Evolutionary conservation across 2,329 filamentous ascomycete genomes (phyloP).

Genomic region (Calonectria pteridis): DNA sequence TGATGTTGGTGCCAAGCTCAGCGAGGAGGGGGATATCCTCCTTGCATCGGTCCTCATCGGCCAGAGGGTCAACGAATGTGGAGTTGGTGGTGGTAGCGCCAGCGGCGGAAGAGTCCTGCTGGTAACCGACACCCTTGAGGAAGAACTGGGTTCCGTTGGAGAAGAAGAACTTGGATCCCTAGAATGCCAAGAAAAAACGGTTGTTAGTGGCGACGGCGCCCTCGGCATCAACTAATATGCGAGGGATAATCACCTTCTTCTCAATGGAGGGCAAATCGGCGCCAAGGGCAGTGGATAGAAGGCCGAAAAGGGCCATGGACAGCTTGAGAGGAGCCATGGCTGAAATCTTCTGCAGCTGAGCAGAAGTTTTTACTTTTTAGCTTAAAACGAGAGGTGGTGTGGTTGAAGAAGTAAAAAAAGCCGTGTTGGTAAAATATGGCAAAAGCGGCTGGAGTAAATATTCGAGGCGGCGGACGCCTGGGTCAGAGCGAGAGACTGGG

Average conservation of each 20-base stretch:
- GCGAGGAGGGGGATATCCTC: constrained; percentile 87
- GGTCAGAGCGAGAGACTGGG: constrained; percentile 1
- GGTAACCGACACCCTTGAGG: constrained; percentile 95
- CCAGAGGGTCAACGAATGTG: constrained; percentile 85
- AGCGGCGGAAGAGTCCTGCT: constrained; percentile 78
- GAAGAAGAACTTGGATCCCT: constrained; percentile 91
- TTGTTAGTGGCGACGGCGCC: background rate
- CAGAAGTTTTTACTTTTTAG: background rate
- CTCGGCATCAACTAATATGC: background rate
- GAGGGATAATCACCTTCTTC: constrained; percentile 12
- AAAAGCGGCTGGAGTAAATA: background rate
- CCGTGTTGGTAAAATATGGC: background rate
- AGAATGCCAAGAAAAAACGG: constrained; percentile 24
- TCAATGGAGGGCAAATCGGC: constrained; percentile 11
- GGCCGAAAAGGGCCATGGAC: constrained; percentile 4
- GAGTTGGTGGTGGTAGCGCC: constrained; percentile 60
- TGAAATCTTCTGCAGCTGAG: background rate
- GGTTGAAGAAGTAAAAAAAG: background rate
- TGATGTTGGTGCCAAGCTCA: constrained; percentile 87
- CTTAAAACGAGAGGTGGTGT: background rate
- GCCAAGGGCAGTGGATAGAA: background rate
- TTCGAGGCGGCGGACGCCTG: background rate
- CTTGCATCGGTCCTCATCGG: constrained; percentile 77
- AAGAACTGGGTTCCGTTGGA: constrained; percentile 78
- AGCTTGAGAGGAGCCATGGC: constrained; percentile 2